Percentiles rank a stretch among this genome's conserved stretches.
These are phyloP conservation scores for Eimeria maxima DNA, from an alignment of 169 alveolate genomes.

Conservation along the genomic window DNA sequence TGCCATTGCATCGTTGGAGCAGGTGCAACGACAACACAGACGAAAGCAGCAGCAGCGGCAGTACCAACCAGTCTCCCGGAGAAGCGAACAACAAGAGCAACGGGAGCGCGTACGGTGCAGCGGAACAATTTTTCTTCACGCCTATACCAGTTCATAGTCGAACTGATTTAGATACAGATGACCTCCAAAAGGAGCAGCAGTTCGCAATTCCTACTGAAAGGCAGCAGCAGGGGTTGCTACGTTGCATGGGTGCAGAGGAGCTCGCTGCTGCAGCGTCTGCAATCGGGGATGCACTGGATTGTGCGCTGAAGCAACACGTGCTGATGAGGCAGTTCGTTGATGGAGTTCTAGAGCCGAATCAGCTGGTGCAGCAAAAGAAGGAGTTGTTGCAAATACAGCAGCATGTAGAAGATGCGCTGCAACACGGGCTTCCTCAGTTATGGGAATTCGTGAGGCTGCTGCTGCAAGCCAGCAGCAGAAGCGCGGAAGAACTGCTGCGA, in stretches of 20 bases:
- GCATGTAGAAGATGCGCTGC: constrained; percentile 3
- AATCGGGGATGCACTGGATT: constrained; percentile 32
- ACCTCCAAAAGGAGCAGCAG: not conserved
- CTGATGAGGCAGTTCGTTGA: not conserved
- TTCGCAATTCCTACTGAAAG: not conserved
- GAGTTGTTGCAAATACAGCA: constrained; percentile 29
- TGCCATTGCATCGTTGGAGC: not conserved
- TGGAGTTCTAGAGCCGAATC: constrained; percentile 19
- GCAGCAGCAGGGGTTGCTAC: constrained; percentile 50
- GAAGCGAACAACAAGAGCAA: not conserved
- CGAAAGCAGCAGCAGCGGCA: constrained; percentile 6
- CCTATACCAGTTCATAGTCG: not conserved
- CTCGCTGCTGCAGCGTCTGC: constrained; percentile 35
- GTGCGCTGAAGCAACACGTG: not conserved
- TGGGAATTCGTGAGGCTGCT: constrained; percentile 39
- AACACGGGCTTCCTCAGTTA: constrained; percentile 17
- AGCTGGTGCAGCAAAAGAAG: constrained; percentile 15
- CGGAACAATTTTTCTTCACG: not conserved
- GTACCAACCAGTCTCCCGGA: not conserved
- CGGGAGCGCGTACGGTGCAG: not conserved
- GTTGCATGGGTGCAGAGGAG: constrained; percentile 46
- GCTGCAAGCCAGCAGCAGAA: constrained; percentile 52
- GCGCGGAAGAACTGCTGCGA: constrained; percentile 65
- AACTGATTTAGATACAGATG: not conserved
- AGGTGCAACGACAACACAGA: not conserved